Conservation (phyloP, 495 filamentous ascomycete genomes). For the Jackrogersella minutella region DNA sequence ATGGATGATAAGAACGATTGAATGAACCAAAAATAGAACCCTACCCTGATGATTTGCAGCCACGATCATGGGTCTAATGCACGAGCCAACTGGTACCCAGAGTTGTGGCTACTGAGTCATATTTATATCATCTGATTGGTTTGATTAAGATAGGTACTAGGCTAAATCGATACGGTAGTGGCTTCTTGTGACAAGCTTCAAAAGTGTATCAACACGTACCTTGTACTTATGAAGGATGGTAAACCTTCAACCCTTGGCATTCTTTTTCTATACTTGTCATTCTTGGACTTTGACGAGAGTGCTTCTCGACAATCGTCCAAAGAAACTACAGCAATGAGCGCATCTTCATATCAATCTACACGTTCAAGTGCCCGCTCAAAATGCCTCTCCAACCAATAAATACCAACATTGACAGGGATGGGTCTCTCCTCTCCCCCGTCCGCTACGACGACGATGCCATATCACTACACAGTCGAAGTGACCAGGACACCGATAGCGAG, state of each 20-base stretch:
- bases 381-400: slow-evolving; percentile 38
- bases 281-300: background rate
- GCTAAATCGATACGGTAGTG: background rate
- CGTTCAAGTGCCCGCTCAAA: slow-evolving; percentile 15
- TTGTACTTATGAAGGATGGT: no score
- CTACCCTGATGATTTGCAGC: slow-evolving; percentile 1
- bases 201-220: no score
- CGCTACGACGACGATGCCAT: slow-evolving; percentile 74
- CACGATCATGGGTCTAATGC: background rate
- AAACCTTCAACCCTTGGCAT: background rate
- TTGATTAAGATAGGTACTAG: background rate
- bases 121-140: background rate
- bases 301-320: slow-evolving; percentile 5
- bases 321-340: slow-evolving; percentile 16
- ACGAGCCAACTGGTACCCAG: slow-evolving; percentile 18
- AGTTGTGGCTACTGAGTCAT: background rate
- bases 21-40: background rate
- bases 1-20: background rate
- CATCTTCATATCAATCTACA: slow-evolving; percentile 1
- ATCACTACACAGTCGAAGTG: slow-evolving; percentile 70
- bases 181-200: no score
- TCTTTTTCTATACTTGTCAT: background rate
- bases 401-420: slow-evolving; percentile 41
- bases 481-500: slow-evolving; percentile 79
- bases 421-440: slow-evolving; percentile 66